phyloP scores from a whole-genome alignment of 228 moss, liverwort and hornwort species.

The Sphagnum magellanicum region DNA sequence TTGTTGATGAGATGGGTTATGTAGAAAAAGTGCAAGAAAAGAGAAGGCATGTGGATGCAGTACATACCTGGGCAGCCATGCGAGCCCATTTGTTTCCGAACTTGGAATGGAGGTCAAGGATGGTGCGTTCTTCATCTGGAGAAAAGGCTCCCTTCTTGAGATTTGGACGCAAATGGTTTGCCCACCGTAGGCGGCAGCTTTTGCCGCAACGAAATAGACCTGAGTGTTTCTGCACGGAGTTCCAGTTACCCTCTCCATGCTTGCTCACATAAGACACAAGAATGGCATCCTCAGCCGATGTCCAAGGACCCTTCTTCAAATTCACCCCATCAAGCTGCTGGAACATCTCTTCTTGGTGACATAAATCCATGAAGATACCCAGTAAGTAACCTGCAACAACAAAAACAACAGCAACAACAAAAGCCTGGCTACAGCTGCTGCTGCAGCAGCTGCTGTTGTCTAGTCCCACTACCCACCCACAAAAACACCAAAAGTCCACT shows the following conservation, averaged over 20 bases:
- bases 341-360: too few species aligned
- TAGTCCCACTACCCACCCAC: too few species aligned
- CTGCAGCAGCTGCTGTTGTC: too few species aligned
- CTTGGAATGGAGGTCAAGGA: constrained; percentile 90
- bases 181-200: constrained; percentile 98
- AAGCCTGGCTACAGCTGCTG: too few species aligned
- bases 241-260: constrained; percentile 99
- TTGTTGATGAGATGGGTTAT: not conserved
- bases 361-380: too few species aligned
- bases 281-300: constrained; percentile 90
- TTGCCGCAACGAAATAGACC: constrained; percentile 94
- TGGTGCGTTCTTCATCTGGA: constrained; percentile 89
- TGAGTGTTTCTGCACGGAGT: constrained; percentile 97
- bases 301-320: constrained; percentile 98
- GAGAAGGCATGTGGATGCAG: constrained; percentile 6
- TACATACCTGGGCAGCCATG: constrained; percentile 89
- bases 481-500: too few species aligned
- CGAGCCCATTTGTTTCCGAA: constrained; percentile 99
- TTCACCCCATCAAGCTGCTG: constrained; percentile 39
- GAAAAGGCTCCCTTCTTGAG: constrained; percentile 98
- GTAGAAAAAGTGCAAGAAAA: constrained; percentile 3
- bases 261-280: constrained; percentile 87
- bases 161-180: constrained; percentile 94
- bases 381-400: too few species aligned
- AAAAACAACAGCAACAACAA: too few species aligned